Percentiles rank a stretch among this genome's conserved stretches.
Conservation (phyloP, 257 asterid genomes). For the Catharanthus roseus region DNA sequence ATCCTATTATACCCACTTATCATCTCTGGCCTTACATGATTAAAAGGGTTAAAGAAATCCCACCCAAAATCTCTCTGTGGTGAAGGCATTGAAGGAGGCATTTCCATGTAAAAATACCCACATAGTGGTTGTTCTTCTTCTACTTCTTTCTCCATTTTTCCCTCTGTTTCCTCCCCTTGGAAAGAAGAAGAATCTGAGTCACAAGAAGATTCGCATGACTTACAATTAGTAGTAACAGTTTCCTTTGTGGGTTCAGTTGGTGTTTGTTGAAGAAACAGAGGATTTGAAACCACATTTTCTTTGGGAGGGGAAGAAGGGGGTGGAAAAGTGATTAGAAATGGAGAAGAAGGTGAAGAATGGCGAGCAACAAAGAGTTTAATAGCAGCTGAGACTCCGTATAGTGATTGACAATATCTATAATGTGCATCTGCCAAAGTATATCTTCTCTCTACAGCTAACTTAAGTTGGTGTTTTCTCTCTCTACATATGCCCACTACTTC, state of each 20-base stretch:
- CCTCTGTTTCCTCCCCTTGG: slow-evolving; percentile 35
- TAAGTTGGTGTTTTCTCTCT: slow-evolving; percentile 68
- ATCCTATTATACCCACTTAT: slow-evolving; percentile 48
- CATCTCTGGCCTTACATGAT: slow-evolving; percentile 49
- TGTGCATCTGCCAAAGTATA: slow-evolving; percentile 80
- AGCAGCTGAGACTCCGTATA: slow-evolving; percentile 81
- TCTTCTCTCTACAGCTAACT: slow-evolving; percentile 76
- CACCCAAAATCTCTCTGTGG: slow-evolving; percentile 80
- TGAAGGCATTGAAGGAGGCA: slow-evolving; percentile 49
- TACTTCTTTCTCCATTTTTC: slow-evolving; percentile 23
- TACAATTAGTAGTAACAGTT: slow-evolving; percentile 37
- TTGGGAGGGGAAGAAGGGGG: slow-evolving; percentile 45
- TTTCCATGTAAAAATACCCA: slow-evolving; percentile 67
- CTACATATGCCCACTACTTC: slow-evolving; percentile 84
- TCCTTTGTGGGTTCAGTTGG: slow-evolving; percentile 58
- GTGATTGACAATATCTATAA: slow-evolving; percentile 66
- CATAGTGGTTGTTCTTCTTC: slow-evolving; percentile 24
- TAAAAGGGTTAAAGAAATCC: slow-evolving; percentile 93
- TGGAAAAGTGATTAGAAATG: slow-evolving; percentile 49
- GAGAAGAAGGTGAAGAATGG: slow-evolving; percentile 62
- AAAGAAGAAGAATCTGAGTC: slow-evolving; percentile 27
- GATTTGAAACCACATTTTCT: slow-evolving; percentile 67
- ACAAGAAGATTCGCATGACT: slow-evolving; percentile 33
- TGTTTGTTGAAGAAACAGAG: slow-evolving; percentile 69
- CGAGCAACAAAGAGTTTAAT: slow-evolving; percentile 68